These are phyloP conservation scores for Aureobasidium sp. DNA, from an alignment of 2,329 filamentous ascomycete species.

Conservation along the genomic window DNA sequence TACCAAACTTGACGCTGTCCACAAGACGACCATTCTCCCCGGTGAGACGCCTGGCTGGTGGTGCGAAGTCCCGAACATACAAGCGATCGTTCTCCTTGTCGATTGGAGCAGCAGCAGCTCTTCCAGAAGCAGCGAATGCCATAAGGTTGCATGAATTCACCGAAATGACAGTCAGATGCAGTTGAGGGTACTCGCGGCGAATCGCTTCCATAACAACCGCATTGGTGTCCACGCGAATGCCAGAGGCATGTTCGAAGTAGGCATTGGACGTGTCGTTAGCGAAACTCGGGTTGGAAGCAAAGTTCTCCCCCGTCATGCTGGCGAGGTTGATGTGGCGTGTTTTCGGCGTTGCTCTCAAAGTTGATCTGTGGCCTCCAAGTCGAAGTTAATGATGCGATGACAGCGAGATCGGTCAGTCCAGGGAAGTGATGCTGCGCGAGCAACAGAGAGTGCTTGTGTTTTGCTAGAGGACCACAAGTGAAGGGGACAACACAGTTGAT, in stretches of 20 bases:
- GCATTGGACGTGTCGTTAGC: conserved; percentile 32
- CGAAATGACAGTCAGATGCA: conserved; percentile 38
- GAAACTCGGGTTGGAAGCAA: neutral
- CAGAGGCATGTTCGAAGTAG: conserved; percentile 40
- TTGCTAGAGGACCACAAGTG: neutral
- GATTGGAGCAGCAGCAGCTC: conserved; percentile 35
- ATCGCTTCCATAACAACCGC: conserved; percentile 38
- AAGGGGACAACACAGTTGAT: neutral
- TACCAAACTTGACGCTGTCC: conserved; percentile 37
- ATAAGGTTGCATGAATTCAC: conserved; percentile 31
- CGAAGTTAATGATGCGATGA: neutral
- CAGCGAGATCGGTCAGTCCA: neutral
- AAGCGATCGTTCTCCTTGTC: conserved; percentile 36
- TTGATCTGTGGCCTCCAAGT: neutral
- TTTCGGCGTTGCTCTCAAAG: neutral
- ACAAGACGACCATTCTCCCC: conserved; percentile 30
- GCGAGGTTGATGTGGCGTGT: neutral
- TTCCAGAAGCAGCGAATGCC: conserved; percentile 37
- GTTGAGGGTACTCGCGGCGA: conserved; percentile 38
- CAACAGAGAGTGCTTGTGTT: too few species aligned
- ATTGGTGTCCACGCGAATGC: conserved; percentile 38
- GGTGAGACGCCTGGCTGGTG: conserved; percentile 34
- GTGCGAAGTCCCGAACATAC: conserved; percentile 33
- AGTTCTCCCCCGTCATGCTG: neutral
- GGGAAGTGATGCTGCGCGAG: neutral